Base-by-base conservation (phyloP, 73 alveolate genomes). In the Paramecium tetraurelia region DNA sequence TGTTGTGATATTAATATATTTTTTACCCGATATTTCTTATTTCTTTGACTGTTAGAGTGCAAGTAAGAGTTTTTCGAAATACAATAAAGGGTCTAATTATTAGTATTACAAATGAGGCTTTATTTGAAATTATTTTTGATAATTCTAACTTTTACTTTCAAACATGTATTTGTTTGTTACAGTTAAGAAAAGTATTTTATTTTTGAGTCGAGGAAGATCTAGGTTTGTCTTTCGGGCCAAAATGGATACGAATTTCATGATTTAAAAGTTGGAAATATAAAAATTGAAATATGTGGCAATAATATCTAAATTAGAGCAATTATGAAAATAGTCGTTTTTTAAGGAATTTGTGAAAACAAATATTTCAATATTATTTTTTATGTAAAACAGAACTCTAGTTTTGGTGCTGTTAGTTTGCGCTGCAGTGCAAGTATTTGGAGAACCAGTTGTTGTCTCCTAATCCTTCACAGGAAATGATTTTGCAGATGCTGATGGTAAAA, bases 391-490 rank as follows among this genome's bases (percentile, higher is more conserved):
- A 63, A 63, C 84, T 1, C 41, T 33, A 12, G 84, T 63, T 33
- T 33, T 63, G 24, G 84, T 63, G 84, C 84, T 63, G 21, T 27
- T 63, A 63, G 84, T 33, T 27, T 33, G 41, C 31, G 84, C 84
- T 31, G 46, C 84, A 41, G 59, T 75, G 14, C 7, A 41, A 38
- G 58, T 41, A 35, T 75, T 41, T 9, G 87, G 68, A 14, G 90
- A 44, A 24, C 90, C 90, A 44, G 90, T 80, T 8, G 70, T 80
- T 22, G 43, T 80, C 29, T 80, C 90, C 27, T 21, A 80, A 41
- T 80, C 90, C 16, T 80, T 80, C 72, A 22, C 46, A 22, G 90
- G 90, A 44, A 80, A 80, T 46, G 90, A 40, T 18, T 80, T 80
- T 46, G 57, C 48, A 20, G 90, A 48, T 44, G 50, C 76, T 8